A percentile compares a stretch with the other conserved stretches of the same genome.
These are phyloP conservation scores for Lanzia echinophila DNA, from an alignment of 2,329 filamentous ascomycete species.

Conservation along the genomic window DNA sequence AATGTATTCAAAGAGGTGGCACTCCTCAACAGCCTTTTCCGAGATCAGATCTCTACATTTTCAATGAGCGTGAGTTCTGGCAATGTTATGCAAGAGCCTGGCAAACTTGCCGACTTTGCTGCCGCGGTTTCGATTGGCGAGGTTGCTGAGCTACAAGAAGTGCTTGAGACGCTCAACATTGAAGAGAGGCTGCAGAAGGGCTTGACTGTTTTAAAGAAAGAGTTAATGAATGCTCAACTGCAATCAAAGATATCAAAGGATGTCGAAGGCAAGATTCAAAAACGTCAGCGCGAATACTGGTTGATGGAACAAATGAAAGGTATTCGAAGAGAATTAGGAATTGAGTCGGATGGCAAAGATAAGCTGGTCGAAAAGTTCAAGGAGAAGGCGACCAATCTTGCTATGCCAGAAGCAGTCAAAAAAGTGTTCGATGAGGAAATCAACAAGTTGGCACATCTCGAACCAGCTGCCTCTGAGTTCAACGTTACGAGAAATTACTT, in stretches of 20 bases:
- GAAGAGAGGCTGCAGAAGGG: slow-evolving; percentile 91
- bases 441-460: slow-evolving; percentile 91
- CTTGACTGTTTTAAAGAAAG: slow-evolving; percentile 88
- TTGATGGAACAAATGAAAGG: slow-evolving; percentile 99
- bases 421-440: slow-evolving; percentile 98
- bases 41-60: slow-evolving; percentile 95
- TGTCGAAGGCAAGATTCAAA: slow-evolving; percentile 94
- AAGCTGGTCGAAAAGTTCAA: slow-evolving; percentile 97
- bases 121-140: slow-evolving; percentile 95
- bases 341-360: slow-evolving; percentile 97
- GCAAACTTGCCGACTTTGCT: slow-evolving; percentile 93
- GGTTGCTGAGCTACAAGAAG: slow-evolving; percentile 84
- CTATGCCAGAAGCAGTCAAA: slow-evolving; percentile 93
- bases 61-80: slow-evolving; percentile 91
- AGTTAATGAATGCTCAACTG: slow-evolving; percentile 94
- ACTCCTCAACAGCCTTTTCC: slow-evolving; percentile 86
- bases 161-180: slow-evolving; percentile 81
- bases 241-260: slow-evolving; percentile 98
- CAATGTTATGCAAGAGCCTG: slow-evolving; percentile 90
- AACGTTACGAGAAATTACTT: slow-evolving; percentile 98
- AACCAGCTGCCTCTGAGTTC: slow-evolving; percentile 94
- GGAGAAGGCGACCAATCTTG: slow-evolving; percentile 85
- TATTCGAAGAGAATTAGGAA: slow-evolving; percentile 87
- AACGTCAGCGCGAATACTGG: slow-evolving; percentile 96
- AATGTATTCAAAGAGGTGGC: slow-evolving; percentile 98